phyloP scores from a whole-genome alignment of 352 stramenopile genomes.

The Phytophthora aleatoria region DNA sequence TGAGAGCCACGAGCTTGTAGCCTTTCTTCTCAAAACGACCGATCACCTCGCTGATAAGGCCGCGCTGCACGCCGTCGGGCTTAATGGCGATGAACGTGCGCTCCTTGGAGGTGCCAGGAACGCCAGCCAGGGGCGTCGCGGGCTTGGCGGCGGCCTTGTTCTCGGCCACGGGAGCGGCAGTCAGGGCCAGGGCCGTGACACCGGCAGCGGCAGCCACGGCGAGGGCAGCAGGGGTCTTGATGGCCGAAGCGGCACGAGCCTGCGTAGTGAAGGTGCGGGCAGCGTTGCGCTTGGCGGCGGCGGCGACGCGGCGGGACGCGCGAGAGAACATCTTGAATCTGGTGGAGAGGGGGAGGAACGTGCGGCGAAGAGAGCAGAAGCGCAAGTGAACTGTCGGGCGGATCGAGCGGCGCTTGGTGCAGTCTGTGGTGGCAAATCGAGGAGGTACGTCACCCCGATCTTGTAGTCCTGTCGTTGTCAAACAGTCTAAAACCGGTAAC shows the following conservation, averaged over 20 bases:
- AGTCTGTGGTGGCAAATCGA: conserved; percentile 26
- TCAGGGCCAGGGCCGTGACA: conserved; percentile 56
- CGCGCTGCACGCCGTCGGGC: conserved; percentile 94
- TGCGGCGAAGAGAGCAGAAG: conserved; percentile 42
- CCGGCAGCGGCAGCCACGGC: conserved; percentile 45
- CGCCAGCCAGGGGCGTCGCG: conserved; percentile 66
- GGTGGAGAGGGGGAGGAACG: conserved; percentile 5
- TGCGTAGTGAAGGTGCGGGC: conserved; percentile 60
- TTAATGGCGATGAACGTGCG: conserved; percentile 96
- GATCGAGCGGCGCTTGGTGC: neutral
- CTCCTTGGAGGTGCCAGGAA: conserved; percentile 92
- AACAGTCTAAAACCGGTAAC: conserved; percentile 7
- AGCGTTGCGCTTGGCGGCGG: conserved; percentile 63
- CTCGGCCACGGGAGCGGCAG: conserved; percentile 46
- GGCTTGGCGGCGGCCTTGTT: conserved; percentile 45
- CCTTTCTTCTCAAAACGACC: conserved; percentile 95
- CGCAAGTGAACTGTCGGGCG: conserved; percentile 29
- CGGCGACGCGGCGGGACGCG: conserved; percentile 66
- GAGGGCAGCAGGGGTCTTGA: conserved; percentile 39
- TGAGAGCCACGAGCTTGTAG: conserved; percentile 95
- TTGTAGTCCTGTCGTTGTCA: conserved; percentile 22
- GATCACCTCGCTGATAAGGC: conserved; percentile 95
- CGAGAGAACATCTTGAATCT: conserved; percentile 65
- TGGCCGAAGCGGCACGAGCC: conserved; percentile 41
- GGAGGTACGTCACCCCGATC: conserved; percentile 24